Conservation (phyloP, 2,329 filamentous ascomycete species). For the Camptophora hylomeconis region DNA sequence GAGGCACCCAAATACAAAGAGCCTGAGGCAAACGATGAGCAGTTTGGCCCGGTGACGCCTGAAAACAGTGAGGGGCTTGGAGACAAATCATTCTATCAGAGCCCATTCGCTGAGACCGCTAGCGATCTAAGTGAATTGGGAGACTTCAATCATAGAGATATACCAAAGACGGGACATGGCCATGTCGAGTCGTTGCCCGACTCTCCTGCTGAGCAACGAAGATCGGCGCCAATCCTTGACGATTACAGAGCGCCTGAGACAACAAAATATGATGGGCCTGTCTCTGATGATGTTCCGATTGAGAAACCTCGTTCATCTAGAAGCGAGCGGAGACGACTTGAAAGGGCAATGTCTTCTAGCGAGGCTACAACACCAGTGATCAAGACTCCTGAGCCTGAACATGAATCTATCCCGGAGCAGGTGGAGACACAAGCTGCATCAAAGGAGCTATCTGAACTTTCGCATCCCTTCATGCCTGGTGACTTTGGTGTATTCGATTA, state of each 20-base stretch:
- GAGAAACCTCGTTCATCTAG: neutral
- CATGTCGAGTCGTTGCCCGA: slow-evolving; percentile 2
- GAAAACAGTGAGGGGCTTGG: slow-evolving; percentile 32
- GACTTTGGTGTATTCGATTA: slow-evolving; percentile 9
- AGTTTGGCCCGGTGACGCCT: neutral
- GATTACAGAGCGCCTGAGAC: no score
- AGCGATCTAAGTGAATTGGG: slow-evolving; percentile 32
- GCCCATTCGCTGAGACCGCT: slow-evolving; percentile 38
- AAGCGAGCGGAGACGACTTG: slow-evolving; percentile 10
- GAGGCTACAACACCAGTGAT: no score
- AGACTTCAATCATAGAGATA: no score
- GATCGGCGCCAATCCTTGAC: neutral
- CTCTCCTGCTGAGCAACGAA: neutral
- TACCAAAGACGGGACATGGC: neutral
- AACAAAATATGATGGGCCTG: neutral
- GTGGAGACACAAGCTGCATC: slow-evolving; percentile 1
- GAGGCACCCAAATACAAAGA: no score
- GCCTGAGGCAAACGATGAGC: no score
- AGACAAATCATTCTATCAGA: slow-evolving; percentile 34
- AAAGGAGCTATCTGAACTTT: no score
- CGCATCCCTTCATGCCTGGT: no score
- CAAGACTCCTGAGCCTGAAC: no score
- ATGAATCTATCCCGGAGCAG: neutral
- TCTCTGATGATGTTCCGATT: neutral
- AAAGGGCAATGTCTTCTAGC: slow-evolving; percentile 10